Evolutionary conservation across 306 rosid species (phyloP), one percentile per base, ranked within the genome.

Genomic region (Cyamopsis tetragonoloba): DNA sequence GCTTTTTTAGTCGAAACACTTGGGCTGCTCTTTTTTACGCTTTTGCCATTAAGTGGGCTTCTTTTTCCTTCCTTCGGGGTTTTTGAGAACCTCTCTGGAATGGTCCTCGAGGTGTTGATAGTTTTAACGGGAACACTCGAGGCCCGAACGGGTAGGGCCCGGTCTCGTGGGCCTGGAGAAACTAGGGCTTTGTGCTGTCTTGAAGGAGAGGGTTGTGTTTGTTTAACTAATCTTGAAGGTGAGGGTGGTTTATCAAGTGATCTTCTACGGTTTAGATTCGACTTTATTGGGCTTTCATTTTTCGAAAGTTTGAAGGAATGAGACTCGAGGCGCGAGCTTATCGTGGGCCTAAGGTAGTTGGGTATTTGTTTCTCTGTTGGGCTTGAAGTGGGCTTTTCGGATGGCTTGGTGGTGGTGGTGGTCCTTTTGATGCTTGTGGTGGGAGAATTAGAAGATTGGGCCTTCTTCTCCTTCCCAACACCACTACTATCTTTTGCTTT

Each of bases 241-340:
- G 95, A 74, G 0, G 86, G 79, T 7, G 96, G 91, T 66, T 46
- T 89, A 55, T 95, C 99, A 4, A 91, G 69, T n/a, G 99, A 95
- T 67, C 89, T 90, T 81, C 96, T 88, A 72, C 99, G 80, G 28
- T 77, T 79, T 19, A 73, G 3, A 2, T 12, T 13, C 4, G 92
- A 61, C 57, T 70, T 83, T 8, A 22, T 38, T 31, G 34, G n/a
- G 9, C 62, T 32, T 18, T 74, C 75, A 38, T n/a, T 85, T 66
- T 31, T 85, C 14, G 42, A 38, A 2, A 61, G 22, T 37, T 60
- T 74, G 71, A 44, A 62, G 53, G 62, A 69, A 4, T 41, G 61
- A 4, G 86, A 60, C 15, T 76, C 85, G n/a, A 26, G 75, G 56
- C 79, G 77, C 4, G 96, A 81, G 74, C 88, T 88, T 27, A 68